Conservation (phyloP, 768 basidiomycete species). For the Rhizopogon roseolus region DNA sequence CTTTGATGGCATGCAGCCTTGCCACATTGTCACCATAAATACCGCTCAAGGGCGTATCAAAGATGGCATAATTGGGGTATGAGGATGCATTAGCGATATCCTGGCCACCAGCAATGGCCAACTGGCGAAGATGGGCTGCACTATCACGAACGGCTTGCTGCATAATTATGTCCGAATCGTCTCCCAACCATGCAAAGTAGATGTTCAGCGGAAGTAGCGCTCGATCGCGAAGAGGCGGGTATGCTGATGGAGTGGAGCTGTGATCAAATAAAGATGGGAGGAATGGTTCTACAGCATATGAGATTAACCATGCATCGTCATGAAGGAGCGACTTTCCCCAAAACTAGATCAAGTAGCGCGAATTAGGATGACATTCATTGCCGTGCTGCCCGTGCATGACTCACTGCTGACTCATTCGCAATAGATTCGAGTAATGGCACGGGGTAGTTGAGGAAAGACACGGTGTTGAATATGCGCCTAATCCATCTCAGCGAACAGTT, state of each 20-base stretch:
- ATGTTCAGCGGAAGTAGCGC: slow-evolving; percentile 40
- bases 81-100: slow-evolving; percentile 28
- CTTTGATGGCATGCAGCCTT: slow-evolving; percentile 37
- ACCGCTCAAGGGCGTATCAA: slow-evolving; percentile 39
- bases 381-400: slow-evolving; percentile 11
- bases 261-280: slow-evolving; percentile 35
- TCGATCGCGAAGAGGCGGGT: slow-evolving; percentile 35
- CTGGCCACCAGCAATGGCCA: slow-evolving; percentile 40
- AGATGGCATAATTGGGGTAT: slow-evolving; percentile 58
- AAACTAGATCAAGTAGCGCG: slow-evolving; percentile 1
- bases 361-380: background rate
- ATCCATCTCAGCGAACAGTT: background rate
- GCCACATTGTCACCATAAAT: slow-evolving; percentile 46
- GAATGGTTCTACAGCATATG: slow-evolving; percentile 44
- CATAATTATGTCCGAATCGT: slow-evolving; percentile 30
- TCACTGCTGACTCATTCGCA: slow-evolving; percentile 12
- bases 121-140: slow-evolving; percentile 29
- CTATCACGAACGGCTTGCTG: slow-evolving; percentile 33
- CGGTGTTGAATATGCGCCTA: slow-evolving; percentile 18
- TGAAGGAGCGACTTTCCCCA: slow-evolving; percentile 7
- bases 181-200: slow-evolving; percentile 35
- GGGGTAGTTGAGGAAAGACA: slow-evolving; percentile 19
- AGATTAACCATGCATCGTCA: background rate
- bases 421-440: slow-evolving; percentile 14
- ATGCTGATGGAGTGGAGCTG: slow-evolving; percentile 34